Base-by-base conservation (phyloP, 2,329 filamentous ascomycete species). In the Parastagonospora nodorum region DNA sequence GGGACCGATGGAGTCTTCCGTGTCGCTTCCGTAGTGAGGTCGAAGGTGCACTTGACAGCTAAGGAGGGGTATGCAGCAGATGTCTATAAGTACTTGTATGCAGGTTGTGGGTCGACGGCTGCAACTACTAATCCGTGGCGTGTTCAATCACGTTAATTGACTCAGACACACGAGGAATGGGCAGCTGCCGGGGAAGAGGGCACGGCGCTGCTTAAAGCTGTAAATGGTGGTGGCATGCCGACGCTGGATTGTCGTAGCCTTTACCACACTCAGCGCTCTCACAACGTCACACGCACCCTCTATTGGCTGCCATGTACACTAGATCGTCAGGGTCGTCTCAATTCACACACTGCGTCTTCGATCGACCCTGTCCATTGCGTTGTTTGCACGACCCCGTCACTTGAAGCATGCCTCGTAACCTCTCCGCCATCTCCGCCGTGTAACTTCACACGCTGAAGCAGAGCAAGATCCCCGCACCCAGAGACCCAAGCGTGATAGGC, bases 1-100 rank as follows among this genome's bases (percentile, higher is more conserved):
- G 50, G 42, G 47, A 49, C 41, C 32, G 52, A 24, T 27, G 43
- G 35, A 14, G 29, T 51, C 35, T 45, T 49, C 47, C 43, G 45
- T 16, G 43, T 53, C 42, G 57, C 43, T 47, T 19, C 40, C 27
- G 41, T 45, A 36, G 40, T 28, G 50, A 44, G 45, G 41, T 42
- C 47, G 51, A 55, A 32, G 37, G 45, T 47, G 55, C 39, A 45
- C 42, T 44, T 37, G 43, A 44, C 41, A 47, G 36, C 43, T 37
- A 50, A 65, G 61, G 69, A 63, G 68, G 67, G 67, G 68, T 66
- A 66, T 63, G 68, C 68, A 69, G 60, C 61, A 63, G 45, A 64
- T 67, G 67, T 65, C 19, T 24, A 24, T 24, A 24, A 24, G 64
- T 68, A 68, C 42, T 46, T 62, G 50, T n/a, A 35, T 36, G 56